Evolutionary conservation across 2,329 filamentous ascomycete species (phyloP).

Genomic region (Xylariaceae sp.): DNA sequence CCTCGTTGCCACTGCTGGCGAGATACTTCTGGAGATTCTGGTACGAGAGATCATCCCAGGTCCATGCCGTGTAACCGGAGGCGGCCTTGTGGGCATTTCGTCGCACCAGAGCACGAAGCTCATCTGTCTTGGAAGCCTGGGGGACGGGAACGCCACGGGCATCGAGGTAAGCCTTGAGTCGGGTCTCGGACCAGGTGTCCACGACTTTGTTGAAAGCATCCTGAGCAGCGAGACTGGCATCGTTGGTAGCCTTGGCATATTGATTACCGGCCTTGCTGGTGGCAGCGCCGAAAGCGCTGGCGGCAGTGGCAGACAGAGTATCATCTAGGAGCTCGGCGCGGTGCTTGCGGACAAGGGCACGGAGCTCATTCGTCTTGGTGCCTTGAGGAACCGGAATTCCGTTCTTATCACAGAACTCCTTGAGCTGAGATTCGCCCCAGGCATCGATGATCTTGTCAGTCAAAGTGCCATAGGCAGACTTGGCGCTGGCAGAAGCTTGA

Average conservation of each 20-base stretch:
- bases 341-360: constrained; percentile 85
- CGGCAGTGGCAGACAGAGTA: constrained; percentile 51
- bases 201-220: constrained; percentile 62
- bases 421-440: constrained; percentile 85
- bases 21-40: constrained; percentile 63
- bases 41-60: constrained; percentile 69
- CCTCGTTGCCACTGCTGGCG: constrained; percentile 44
- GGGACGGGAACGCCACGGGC: constrained; percentile 71
- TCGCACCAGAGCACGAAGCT: constrained; percentile 70
- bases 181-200: constrained; percentile 65
- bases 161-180: constrained; percentile 73
- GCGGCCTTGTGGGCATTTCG: constrained; percentile 66
- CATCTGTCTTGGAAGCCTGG: constrained; percentile 63
- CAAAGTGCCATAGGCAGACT: constrained; percentile 65
- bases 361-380: constrained; percentile 81
- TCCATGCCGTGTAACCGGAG: constrained; percentile 66
- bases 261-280: constrained; percentile 71
- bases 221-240: constrained; percentile 54
- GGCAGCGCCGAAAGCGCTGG: constrained; percentile 62
- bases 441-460: constrained; percentile 81
- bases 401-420: constrained; percentile 90
- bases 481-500: constrained; percentile 58
- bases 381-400: constrained; percentile 83
- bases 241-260: constrained; percentile 69
- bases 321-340: constrained; percentile 67